Evolutionary conservation across 1,139 yeast genomes (phyloP), one percentile per base, ranked within the genome.

Genomic region (Hyphopichia fennica): DNA sequence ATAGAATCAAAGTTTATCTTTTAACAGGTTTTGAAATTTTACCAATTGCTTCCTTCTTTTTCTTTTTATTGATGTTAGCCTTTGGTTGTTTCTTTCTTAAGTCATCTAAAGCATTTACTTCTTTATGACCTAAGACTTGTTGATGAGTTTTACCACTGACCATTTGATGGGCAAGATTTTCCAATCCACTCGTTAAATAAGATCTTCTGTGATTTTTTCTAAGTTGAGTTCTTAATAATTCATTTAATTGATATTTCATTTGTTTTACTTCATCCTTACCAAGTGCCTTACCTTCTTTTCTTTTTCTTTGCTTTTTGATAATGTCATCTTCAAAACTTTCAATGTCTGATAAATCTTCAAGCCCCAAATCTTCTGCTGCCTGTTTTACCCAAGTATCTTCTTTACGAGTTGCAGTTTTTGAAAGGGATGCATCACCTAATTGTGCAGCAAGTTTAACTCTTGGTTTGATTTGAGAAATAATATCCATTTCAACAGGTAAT

Each of bases 361-460:
- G 68, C 4, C 96, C 99, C 43, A 95, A 72, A 44, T 93, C 99
- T 40, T 86, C 95, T 0, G 98, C 99, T 0, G 97, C 97, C 57
- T 89, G 84, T 45, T 80, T 78, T 45, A 90, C 72, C 97, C 98
- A 91, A 22, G 80, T 72, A 43, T 80, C 81, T 51, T 87, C 95
- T 55, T 89, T 88, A 32, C 77, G 76, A 37, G 82, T 67, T 3
- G 87, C 79, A 11, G 81, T 72, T 11, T 79, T 68, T 1, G 84
- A 75, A 16, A 84, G 69, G 37, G 79, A 79, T 16, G 87, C 73
- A 52, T 88, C 95, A 0, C 95, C 90, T 41, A 95, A 71, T 54
- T 81, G 78, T 27, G 84, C 75, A 4, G 97, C 89, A 35, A 90
- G 54, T 13, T 62, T 63, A 25, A 86, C 82, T 49, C 99, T 76